Percentiles rank a stretch among this genome's conserved stretches.
Conservation (phyloP, 2,329 filamentous ascomycete species). For the Trichophyton equinum region DNA sequence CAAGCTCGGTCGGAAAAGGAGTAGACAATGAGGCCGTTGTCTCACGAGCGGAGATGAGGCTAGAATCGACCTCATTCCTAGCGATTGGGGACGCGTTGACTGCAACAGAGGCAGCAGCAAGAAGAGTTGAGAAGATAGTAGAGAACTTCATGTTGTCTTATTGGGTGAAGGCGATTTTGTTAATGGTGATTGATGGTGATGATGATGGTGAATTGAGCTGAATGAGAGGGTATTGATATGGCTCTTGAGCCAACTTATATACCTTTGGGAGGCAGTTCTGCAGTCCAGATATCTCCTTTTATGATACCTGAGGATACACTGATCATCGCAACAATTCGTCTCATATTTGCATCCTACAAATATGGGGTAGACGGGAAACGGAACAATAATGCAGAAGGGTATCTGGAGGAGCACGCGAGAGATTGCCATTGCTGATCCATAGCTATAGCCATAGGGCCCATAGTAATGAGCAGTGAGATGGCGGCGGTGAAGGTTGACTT, state of each 20-base stretch:
- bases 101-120: not conserved
- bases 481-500: too few species aligned
- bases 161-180: too few species aligned
- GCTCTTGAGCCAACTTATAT: not conserved
- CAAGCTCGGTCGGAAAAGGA: not conserved
- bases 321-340: not conserved
- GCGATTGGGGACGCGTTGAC: not conserved
- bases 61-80: not conserved
- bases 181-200: not conserved
- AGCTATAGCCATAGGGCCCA: not conserved
- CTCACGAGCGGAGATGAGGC: not conserved
- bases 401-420: not conserved
- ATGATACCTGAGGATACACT: not conserved
- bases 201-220: not conserved
- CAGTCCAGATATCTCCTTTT: not conserved
- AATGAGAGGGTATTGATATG: not conserved
- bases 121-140: not conserved
- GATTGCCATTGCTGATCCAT: not conserved
- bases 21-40: not conserved
- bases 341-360: not conserved
- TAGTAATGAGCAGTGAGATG: not conserved
- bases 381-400: not conserved
- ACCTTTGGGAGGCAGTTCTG: not conserved
- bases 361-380: not conserved
- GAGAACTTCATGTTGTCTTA: not conserved